Evolutionary conservation across 305 asterid species (phyloP), one percentile per base, ranked within the genome.

Genomic region (Ruellia speciosa): DNA sequence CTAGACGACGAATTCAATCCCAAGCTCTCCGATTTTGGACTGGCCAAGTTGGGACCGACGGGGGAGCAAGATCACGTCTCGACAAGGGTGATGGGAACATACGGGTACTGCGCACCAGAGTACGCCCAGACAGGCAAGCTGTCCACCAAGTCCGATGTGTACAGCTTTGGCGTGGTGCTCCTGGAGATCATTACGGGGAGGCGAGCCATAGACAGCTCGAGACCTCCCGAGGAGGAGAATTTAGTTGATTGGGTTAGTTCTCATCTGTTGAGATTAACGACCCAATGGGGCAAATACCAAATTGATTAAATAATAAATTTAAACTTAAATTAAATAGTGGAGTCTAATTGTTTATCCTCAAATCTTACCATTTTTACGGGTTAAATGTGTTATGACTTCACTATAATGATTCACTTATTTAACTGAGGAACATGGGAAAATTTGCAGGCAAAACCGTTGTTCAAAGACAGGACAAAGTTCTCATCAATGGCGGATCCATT

Each of bases 91-190:
- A 87, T 90, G 92, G 96, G 86, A 17, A 90, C 87, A 7, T 90
- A 85, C 11, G 98, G 98, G 14, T 83, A 90, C 61, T 84, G 92
- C 28, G 94, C 97, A 18, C 97, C 97, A 3, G 97, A 90, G 80
- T 87, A 90, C 35, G 88, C 87, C 9, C 75, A 57, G 72, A 77
- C 90, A 4, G 97, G 88, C 17, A 80, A 87, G 58, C 64, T 90
- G 41, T 85, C 95, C 4, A 70, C 86, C 31, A 83, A 68, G 74
- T 87, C 94, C 5, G 98, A 87, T 58, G 84, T 90, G 11, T 90
- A 85, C 46, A 87, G 96, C 54, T 90, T 87, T 17, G 98, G 98
- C 14, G 95, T 84, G 20, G 94, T 87, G 67, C 76, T 87, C 34
- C 76, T 90, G 35, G 92, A 90, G 78, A 76, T 87, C 58, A 83